A percentile compares a stretch with the other conserved stretches of the same genome.
These are phyloP conservation scores for Alternaria tenuissima DNA, from an alignment of 2,329 filamentous ascomycete genomes.

Conservation along the genomic window DNA sequence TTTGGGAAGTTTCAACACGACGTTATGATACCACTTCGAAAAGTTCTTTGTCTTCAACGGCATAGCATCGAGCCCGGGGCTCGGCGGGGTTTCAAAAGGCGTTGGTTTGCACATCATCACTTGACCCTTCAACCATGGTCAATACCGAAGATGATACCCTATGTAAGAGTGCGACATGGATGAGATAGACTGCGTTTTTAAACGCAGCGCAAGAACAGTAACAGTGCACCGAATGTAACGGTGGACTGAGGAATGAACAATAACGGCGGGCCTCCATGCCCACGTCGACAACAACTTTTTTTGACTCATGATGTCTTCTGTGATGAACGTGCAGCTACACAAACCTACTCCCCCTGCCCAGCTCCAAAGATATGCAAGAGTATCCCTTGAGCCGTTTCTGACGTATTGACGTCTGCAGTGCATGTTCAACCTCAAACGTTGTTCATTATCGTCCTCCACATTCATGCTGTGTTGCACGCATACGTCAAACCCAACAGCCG, in stretches of 20 bases:
- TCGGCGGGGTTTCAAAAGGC: slow-evolving; percentile 46
- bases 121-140: slow-evolving; percentile 52
- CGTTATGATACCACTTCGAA: slow-evolving; percentile 64
- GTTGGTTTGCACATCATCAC: slow-evolving; percentile 48
- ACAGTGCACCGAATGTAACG: slow-evolving; percentile 22
- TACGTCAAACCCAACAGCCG: slow-evolving; percentile 8
- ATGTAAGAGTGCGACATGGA: slow-evolving; percentile 39
- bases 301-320: neutral
- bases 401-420: slow-evolving; percentile 21
- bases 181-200: slow-evolving; percentile 25
- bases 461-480: neutral
- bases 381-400: slow-evolving; percentile 4
- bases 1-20: slow-evolving; percentile 61
- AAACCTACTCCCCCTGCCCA: neutral
- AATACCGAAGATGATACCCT: slow-evolving; percentile 40
- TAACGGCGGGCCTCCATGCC: slow-evolving; percentile 21
- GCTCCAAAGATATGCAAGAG: slow-evolving; percentile 11
- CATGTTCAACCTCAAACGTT: slow-evolving; percentile 7
- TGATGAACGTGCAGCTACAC: slow-evolving; percentile 1
- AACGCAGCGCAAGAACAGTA: slow-evolving; percentile 32
- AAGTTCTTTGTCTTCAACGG: slow-evolving; percentile 70
- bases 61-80: slow-evolving; percentile 55
- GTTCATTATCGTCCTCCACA: slow-evolving; percentile 9
- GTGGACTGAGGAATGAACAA: slow-evolving; percentile 31
- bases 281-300: slow-evolving; percentile 6